phyloP scores from a whole-genome alignment of 176 grass and related monocot species.

The Musa troglodytarum region DNA sequence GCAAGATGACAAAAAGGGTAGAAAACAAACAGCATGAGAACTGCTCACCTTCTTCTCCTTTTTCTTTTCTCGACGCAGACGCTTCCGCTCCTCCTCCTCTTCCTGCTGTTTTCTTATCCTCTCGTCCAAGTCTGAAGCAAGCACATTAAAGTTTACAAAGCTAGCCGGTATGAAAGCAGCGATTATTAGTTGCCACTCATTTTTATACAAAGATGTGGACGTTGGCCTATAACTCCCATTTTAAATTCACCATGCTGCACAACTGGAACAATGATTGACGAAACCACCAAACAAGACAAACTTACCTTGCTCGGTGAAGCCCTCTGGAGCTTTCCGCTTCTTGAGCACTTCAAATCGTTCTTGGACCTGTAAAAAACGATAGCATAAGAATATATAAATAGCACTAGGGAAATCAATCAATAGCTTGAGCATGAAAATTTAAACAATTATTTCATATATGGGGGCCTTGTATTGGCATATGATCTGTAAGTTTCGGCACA shows the following conservation, averaged over 20 bases:
- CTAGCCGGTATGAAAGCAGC: not conserved
- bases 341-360: conserved; percentile 85
- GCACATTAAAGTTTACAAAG: not conserved
- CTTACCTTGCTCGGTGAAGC: conserved; percentile 86
- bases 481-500: not conserved
- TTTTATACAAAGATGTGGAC: not conserved
- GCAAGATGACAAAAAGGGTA: not conserved
- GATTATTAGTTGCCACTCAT: not conserved
- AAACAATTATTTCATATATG: not conserved
- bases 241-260: not conserved
- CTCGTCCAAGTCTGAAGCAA: conserved; percentile 77
- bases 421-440: not conserved
- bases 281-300: not conserved
- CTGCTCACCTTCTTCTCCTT: conserved; percentile 78
- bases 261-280: not conserved
- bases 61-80: conserved; percentile 68
- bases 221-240: not conserved
- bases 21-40: not conserved
- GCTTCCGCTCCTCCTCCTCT: conserved; percentile 86
- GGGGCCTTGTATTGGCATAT: not conserved
- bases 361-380: conserved; percentile 61
- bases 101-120: conserved; percentile 93
- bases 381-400: conserved; percentile 11
- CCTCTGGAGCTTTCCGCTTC: conserved; percentile 72
- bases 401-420: not conserved